Evolutionary conservation across 495 filamentous ascomycete species (phyloP).

Genomic region (Lepidopterella palustris): DNA sequence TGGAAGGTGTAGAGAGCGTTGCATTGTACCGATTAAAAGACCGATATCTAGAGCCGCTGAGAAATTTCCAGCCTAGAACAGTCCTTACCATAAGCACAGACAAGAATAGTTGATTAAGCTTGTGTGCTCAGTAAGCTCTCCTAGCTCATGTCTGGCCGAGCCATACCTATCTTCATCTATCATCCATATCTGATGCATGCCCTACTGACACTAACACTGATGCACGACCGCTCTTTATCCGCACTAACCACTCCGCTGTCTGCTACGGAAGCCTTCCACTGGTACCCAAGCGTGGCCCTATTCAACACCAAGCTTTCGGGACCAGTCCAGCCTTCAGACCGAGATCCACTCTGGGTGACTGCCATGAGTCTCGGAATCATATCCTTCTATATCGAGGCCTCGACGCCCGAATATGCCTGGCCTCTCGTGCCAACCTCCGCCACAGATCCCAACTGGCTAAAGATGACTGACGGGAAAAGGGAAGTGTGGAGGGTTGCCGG

Average conservation of each 20-base stretch:
- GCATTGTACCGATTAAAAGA: constrained; percentile 29
- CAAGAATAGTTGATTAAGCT: constrained; percentile 22
- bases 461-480: constrained; percentile 36
- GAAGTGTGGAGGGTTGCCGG: constrained; percentile 34
- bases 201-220: constrained; percentile 35
- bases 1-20: constrained; percentile 3
- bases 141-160: background rate
- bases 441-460: constrained; percentile 38
- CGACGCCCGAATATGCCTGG: constrained; percentile 36
- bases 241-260: constrained; percentile 10
- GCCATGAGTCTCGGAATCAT: constrained; percentile 35
- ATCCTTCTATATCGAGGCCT: constrained; percentile 33
- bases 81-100: constrained; percentile 38
- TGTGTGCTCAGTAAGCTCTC: constrained; percentile 29
- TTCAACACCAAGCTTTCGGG: constrained; percentile 37
- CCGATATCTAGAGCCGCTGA: constrained; percentile 29
- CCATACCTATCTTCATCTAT: constrained; percentile 12
- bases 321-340: constrained; percentile 25
- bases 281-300: constrained; percentile 34
- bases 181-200: constrained; percentile 38
- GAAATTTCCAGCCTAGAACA: constrained; percentile 38
- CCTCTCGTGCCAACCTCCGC: constrained; percentile 33
- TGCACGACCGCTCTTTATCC: constrained; percentile 36
- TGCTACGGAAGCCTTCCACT: constrained; percentile 32
- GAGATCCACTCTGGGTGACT: constrained; percentile 39